These are phyloP conservation scores for Phytophthora cactorum DNA, from an alignment of 352 stramenopile genomes.

Conservation along the genomic window DNA sequence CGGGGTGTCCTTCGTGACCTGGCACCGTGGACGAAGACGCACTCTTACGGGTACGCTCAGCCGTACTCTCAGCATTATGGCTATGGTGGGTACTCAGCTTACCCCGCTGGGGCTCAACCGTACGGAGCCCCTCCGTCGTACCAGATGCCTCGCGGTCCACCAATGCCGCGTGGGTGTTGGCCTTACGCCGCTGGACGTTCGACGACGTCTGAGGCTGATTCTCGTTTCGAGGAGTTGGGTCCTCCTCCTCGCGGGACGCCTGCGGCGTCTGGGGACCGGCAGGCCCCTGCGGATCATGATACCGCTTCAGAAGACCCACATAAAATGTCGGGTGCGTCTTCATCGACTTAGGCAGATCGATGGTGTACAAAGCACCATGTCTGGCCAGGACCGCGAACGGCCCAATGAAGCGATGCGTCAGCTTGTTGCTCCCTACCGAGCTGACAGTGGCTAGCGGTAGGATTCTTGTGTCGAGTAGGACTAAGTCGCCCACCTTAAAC, in stretches of 20 bases:
- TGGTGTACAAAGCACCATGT: neutral
- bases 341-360: slow-evolving; percentile 2
- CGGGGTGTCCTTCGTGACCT: neutral
- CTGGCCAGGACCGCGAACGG: slow-evolving; percentile 8
- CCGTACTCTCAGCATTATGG: neutral
- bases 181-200: too few relatives aligned
- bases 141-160: neutral
- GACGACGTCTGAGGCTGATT: neutral
- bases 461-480: slow-evolving; percentile 7
- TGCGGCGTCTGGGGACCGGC: too few relatives aligned
- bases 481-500: slow-evolving; percentile 4
- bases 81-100: neutral
- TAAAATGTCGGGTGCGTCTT: neutral
- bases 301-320: neutral
- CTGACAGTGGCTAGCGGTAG: slow-evolving; percentile 9
- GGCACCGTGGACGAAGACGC: neutral
- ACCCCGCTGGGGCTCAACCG: neutral
- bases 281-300: neutral
- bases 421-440: slow-evolving; percentile 12
- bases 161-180: neutral
- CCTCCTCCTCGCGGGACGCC: too few relatives aligned
- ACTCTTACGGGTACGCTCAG: neutral
- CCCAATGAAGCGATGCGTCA: slow-evolving; percentile 28
- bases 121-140: neutral
- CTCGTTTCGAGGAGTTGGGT: neutral